phyloP scores from a whole-genome alignment of 257 asterid genomes.

The Nicotiana noctiflora region DNA sequence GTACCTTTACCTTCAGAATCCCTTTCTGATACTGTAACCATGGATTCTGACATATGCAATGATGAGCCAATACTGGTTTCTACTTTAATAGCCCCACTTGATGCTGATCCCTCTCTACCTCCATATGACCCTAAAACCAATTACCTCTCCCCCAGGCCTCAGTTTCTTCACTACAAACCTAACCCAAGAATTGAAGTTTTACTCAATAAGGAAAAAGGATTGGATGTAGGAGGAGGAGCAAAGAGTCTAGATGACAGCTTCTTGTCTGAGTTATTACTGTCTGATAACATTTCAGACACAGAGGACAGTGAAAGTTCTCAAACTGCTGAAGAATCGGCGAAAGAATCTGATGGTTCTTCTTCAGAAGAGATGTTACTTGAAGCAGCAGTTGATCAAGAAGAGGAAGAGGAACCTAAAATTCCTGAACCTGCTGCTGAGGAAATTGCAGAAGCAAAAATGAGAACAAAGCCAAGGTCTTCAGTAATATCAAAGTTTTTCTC shows the following conservation, averaged over 20 bases:
- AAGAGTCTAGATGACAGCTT: conserved; percentile 31
- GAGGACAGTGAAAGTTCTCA: conserved; percentile 31
- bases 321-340: conserved; percentile 32
- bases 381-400: not conserved
- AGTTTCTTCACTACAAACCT: conserved; percentile 70
- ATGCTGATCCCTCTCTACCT: conserved; percentile 67
- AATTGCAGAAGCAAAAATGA: conserved; percentile 16
- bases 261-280: conserved; percentile 30
- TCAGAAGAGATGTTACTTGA: conserved; percentile 17
- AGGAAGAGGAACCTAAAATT: conserved; percentile 13
- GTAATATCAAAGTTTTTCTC: conserved; percentile 29
- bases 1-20: conserved; percentile 22
- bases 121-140: conserved; percentile 84
- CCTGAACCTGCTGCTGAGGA: conserved; percentile 15
- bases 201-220: conserved; percentile 31
- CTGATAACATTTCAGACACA: conserved; percentile 43
- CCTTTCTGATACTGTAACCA: conserved; percentile 18
- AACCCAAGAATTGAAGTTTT: conserved; percentile 51
- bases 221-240: conserved; percentile 22
- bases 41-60: conserved; percentile 22
- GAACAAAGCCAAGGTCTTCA: conserved; percentile 23
- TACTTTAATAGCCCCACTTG: conserved; percentile 50
- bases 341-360: conserved; percentile 23
- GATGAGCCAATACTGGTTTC: conserved; percentile 11
- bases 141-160: conserved; percentile 82